Evolutionary conservation across 768 basidiomycete genomes (phyloP), one percentile per base, ranked within the genome.

Genomic region (Brasilioporus rufonigricans): DNA sequence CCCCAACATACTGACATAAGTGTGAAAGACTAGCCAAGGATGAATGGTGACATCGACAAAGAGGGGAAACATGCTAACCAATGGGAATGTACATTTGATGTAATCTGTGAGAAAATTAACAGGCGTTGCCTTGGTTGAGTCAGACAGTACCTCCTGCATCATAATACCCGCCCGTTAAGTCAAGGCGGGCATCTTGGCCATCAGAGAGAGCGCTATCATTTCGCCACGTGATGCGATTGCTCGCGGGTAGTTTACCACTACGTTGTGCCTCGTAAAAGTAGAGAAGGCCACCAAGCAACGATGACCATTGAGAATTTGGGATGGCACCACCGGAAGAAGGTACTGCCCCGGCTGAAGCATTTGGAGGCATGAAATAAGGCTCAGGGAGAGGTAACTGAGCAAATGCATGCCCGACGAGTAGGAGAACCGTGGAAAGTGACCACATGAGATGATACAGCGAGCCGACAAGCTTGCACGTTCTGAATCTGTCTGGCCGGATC

Each of bases 211-310:
- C 81, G 63, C 90, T 92, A 52, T 87, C 80, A 63, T 97, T 97
- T 49, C 94, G 77, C 95, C 95, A 98, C 24, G 80, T 65, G 2
- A 95, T 91, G 38, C 94, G 80, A 56, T 90, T 91, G 5, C 76
- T 76, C 13, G 72, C 62, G 1, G 87, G 80, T 16, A 96, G 78
- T 40, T 77, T 76, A 16, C 94, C 94, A 50, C 89, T 90, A 19
- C 94, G 79, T 65, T 97, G 94, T 1, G 86, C 93, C 58, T 97
- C 94, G 65, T 94, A 97, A 70, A 96, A 96, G 65, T 85, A 96
- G 26, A 96, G 67, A 26, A 87, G 70, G 67, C 87, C 84, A 4
- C 93, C 94, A 0, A 96, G 80, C 3, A 96, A 70, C 46, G 77
- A 86, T 6, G 85, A 80, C 92, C 93, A 96, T 67, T 93, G 90